Evolutionary conservation across 208 protist species (phyloP), one percentile per base, ranked within the genome.

Genomic region (Leishmania amazonensis): DNA sequence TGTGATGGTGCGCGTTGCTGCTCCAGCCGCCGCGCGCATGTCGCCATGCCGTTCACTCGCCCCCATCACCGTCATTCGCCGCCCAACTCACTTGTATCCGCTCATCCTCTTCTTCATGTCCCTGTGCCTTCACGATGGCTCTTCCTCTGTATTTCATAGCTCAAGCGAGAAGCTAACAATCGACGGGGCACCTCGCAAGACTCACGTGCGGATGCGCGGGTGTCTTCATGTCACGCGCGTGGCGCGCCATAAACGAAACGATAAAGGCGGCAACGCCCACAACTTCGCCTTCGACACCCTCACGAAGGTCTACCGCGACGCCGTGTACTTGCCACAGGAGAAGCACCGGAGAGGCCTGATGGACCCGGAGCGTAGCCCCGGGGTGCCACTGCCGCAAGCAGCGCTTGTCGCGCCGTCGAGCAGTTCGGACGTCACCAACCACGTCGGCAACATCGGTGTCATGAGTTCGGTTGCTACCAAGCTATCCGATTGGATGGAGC

Each of bases 211-310:
- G 31, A 85, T 85, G 83, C 76, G 78, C 49, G 83, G 70, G 13
- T 80, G 71, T 42, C 58, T 85, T 13, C 77, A 49, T 19, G 13
- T 31, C 38, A 81, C 75, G 35, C 71, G 76, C 3, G 38, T 76
- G 53, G 11, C 84, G 47, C 80, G 64, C 24, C 91, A 95, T 80
- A 85, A 92, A 74, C 76, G 85, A 51, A 81, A 85, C 47, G 88
- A 93, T 79, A 86, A 82, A 67, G 89, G 84, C 15, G 85, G 87
- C 80, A 95, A 90, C 73, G 47, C 81, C 31, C 84, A 85, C 79
- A 90, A 81, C 76, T 96, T 96, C 78, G 83, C 93, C 31, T 96
- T 90, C 65, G 93, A 96, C 84, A 94, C 89, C 8, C 75, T 95
- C 54, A 91, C 89, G 15, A 91, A 87, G 60, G 91, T 96, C 6